Evolutionary conservation across 2,329 filamentous ascomycete species (phyloP).

Genomic region (Exophiala dermatitidis): DNA sequence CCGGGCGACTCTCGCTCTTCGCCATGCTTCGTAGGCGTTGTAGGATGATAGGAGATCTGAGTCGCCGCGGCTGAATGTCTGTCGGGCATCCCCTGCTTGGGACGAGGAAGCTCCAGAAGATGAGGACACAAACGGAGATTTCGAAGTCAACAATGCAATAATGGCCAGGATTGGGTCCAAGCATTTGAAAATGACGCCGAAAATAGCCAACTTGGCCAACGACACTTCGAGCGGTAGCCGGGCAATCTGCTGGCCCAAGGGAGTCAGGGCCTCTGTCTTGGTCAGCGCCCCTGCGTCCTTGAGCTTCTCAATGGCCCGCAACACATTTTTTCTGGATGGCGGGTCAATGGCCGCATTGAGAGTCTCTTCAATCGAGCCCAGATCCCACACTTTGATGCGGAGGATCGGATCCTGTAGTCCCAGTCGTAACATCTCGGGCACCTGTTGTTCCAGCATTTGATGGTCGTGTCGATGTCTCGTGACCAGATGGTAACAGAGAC

Average conservation of each 20-base stretch:
- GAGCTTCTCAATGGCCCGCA: slow-evolving; percentile 83
- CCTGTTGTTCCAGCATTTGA: slow-evolving; percentile 70
- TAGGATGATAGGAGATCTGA: slow-evolving; percentile 90
- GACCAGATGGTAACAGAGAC: slow-evolving; percentile 92
- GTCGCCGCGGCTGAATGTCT: slow-evolving; percentile 74
- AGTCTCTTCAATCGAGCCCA: slow-evolving; percentile 87
- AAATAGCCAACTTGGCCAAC: slow-evolving; percentile 82
- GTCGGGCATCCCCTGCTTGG: slow-evolving; percentile 54
- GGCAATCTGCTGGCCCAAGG: slow-evolving; percentile 77
- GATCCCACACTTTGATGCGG: slow-evolving; percentile 92
- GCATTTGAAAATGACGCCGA: slow-evolving; percentile 81
- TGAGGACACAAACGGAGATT: slow-evolving; percentile 83
- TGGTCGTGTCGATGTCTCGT: slow-evolving; percentile 82
- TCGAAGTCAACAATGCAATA: slow-evolving; percentile 87
- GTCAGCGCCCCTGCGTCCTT: slow-evolving; percentile 90
- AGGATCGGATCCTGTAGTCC: slow-evolving; percentile 93
- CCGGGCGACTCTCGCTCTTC: slow-evolving; percentile 65
- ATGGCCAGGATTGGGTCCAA: slow-evolving; percentile 87
- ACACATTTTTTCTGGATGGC: slow-evolving; percentile 84
- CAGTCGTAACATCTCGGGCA: slow-evolving; percentile 88
- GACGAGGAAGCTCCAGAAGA: slow-evolving; percentile 63
- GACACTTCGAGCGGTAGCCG: slow-evolving; percentile 89
- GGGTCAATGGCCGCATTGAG: slow-evolving; percentile 82
- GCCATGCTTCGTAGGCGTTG: slow-evolving; percentile 89
- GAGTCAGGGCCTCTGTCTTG: slow-evolving; percentile 70